These are phyloP conservation scores for Nicotiana knightiana DNA, from an alignment of 257 asterid species.

Conservation along the genomic window DNA sequence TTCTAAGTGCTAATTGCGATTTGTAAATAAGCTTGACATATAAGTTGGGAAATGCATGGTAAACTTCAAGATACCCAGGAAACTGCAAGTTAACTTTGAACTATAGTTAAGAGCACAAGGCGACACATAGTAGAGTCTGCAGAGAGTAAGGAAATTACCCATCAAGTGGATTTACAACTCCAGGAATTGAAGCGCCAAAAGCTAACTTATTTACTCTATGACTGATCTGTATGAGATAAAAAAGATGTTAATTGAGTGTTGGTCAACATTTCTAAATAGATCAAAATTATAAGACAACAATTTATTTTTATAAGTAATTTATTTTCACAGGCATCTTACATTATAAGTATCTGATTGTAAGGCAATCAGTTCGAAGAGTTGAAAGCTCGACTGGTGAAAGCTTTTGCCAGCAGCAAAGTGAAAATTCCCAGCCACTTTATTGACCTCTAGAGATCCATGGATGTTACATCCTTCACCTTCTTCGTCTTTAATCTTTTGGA, in stretches of 20 bases:
- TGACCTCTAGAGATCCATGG: constrained; percentile 92
- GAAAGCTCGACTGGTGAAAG: constrained; percentile 52
- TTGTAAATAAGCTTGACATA: not conserved
- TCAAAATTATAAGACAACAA: not conserved
- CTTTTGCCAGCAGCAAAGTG: constrained; percentile 89
- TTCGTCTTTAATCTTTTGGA: constrained; percentile 80
- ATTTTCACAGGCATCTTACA: constrained; percentile 35
- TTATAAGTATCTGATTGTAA: constrained; percentile 59
- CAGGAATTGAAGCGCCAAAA: constrained; percentile 88
- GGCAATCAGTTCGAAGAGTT: constrained; percentile 60
- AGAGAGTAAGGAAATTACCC: constrained; percentile 50
- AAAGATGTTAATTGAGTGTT: constrained; percentile 3
- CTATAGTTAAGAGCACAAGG: not conserved
- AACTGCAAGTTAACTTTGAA: not conserved
- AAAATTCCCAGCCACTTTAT: constrained; percentile 96
- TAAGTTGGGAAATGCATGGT: not conserved
- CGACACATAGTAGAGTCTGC: not conserved
- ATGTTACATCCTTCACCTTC: constrained; percentile 98
- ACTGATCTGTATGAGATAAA: constrained; percentile 65
- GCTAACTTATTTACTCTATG: constrained; percentile 83
- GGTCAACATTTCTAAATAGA: not conserved
- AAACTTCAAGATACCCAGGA: not conserved
- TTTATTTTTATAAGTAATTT: not conserved
- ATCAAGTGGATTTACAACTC: constrained; percentile 83
- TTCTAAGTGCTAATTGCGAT: not conserved